Evolutionary conservation across 1,284 basidiomycete genomes (phyloP).

Genomic region (Papiliotrema flavescens): DNA sequence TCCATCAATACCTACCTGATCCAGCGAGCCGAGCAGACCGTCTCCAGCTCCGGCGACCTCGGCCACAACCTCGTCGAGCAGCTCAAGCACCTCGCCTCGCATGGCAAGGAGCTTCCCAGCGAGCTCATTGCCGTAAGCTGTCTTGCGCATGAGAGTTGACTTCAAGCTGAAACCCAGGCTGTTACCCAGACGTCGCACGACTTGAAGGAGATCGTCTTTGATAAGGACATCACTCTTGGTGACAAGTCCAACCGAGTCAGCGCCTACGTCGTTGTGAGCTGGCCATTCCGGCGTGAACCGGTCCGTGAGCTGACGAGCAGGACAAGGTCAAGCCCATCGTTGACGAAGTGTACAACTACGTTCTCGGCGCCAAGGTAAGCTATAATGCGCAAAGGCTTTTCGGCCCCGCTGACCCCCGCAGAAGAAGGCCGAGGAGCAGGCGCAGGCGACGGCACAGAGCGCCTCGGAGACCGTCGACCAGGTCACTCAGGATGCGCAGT

Average conservation of each 20-base stretch:
- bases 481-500: not conserved
- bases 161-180: slow-evolving; percentile 22
- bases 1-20: slow-evolving; percentile 43
- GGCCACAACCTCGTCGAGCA: slow-evolving; percentile 41
- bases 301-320: slow-evolving; percentile 13
- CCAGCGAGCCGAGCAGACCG: slow-evolving; percentile 35
- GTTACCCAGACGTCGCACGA: slow-evolving; percentile 40
- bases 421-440: slow-evolving; percentile 12
- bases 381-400: no score
- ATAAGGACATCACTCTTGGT: slow-evolving; percentile 43
- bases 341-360: slow-evolving; percentile 46
- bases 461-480: slow-evolving; percentile 1
- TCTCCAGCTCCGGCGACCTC: slow-evolving; percentile 37
- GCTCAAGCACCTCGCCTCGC: slow-evolving; percentile 39
- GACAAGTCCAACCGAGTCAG: slow-evolving; percentile 48
- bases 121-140: slow-evolving; percentile 35
- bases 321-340: slow-evolving; percentile 48
- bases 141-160: not conserved
- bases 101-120: slow-evolving; percentile 42
- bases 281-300: no score
- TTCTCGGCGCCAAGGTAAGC: slow-evolving; percentile 41
- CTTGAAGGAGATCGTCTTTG: slow-evolving; percentile 43
- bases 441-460: slow-evolving; percentile 10
- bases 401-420: not conserved
- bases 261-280: slow-evolving; percentile 42